These are phyloP conservation scores for Sphagnum tenellum DNA, from an alignment of 225 moss, liverwort and hornwort genomes.

Conservation along the genomic window DNA sequence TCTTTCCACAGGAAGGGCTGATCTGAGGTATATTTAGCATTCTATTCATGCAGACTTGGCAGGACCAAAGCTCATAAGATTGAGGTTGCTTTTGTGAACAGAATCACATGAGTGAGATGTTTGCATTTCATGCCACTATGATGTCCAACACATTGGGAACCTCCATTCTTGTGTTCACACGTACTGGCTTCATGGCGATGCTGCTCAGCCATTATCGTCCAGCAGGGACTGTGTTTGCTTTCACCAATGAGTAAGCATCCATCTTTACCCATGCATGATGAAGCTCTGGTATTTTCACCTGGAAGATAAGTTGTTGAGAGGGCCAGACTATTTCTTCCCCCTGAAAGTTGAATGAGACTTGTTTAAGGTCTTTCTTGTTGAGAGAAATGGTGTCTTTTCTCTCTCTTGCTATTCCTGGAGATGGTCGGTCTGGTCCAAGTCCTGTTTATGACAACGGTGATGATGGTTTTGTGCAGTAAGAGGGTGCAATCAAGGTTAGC, in stretches of 20 bases:
- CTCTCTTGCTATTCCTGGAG: background rate
- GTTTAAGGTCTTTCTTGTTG: too few relatives aligned
- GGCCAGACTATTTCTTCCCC: too few relatives aligned
- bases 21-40: too few relatives aligned
- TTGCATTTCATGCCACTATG: conserved; percentile 98
- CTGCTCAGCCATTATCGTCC: conserved; percentile 97
- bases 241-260: conserved; percentile 82
- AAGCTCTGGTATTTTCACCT: too few relatives aligned
- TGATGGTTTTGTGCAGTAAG: conserved; percentile 43
- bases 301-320: too few relatives aligned
- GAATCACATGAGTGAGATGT: conserved; percentile 99
- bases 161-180: conserved; percentile 91
- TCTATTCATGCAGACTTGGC: too few relatives aligned
- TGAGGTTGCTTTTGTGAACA: conserved; percentile 13
- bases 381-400: background rate
- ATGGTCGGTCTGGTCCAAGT: background rate
- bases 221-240: conserved; percentile 91
- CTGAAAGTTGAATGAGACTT: too few relatives aligned
- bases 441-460: background rate
- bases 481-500: conserved; percentile 84
- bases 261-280: background rate
- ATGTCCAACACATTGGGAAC: conserved; percentile 99
- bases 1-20: too few relatives aligned
- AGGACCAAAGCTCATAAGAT: too few relatives aligned
- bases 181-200: conserved; percentile 91